Conservation (phyloP, 768 basidiomycete genomes). For the Russula olivacea region DNA sequence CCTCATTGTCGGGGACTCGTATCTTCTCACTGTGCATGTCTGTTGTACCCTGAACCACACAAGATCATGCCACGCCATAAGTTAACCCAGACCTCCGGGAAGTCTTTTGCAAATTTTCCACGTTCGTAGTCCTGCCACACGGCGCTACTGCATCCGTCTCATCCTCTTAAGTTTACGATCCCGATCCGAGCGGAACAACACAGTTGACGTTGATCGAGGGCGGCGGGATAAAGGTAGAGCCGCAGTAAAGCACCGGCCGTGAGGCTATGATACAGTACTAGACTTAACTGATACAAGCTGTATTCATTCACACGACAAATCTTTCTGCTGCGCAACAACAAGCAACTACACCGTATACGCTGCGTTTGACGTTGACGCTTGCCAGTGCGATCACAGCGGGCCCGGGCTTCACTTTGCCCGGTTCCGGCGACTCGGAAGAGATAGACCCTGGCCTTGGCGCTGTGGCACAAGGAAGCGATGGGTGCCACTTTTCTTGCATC, state of each 20-base stretch:
- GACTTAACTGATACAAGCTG: not conserved
- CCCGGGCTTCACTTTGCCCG: not conserved
- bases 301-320: not conserved
- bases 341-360: not conserved
- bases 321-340: not conserved
- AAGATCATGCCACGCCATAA: not conserved
- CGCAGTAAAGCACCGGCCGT: not conserved
- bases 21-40: not conserved
- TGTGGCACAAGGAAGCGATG: not conserved
- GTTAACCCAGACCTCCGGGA: not conserved
- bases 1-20: not conserved
- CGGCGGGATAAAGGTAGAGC: not conserved
- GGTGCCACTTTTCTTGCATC: not conserved
- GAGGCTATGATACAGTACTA: not conserved
- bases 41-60: not conserved
- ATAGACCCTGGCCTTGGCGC: not conserved
- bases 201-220: not conserved
- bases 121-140: not conserved
- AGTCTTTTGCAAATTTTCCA: not conserved
- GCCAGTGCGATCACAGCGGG: not conserved
- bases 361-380: not conserved
- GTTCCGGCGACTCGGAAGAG: not conserved
- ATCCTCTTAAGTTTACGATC: not conserved
- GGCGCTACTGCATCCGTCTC: not conserved
- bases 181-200: not conserved